Percentiles rank a stretch among this genome's conserved stretches.
Conservation (phyloP, 2,329 filamentous ascomycete species). For the Penicillium sp. region DNA sequence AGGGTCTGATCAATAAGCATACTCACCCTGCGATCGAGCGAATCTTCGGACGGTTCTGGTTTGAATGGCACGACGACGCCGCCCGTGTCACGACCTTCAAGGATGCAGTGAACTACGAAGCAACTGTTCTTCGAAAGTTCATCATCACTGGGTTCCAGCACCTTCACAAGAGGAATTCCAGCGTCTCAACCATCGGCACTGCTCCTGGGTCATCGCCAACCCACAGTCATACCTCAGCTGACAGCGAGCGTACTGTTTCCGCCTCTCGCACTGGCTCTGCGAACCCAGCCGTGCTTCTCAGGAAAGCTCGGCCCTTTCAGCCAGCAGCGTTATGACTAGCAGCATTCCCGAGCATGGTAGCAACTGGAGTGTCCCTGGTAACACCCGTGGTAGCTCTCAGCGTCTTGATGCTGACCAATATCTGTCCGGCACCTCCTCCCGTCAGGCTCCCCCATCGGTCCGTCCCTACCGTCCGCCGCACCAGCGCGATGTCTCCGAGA, state of each 20-base stretch:
- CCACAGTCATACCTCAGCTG: background rate
- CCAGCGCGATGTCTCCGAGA: background rate
- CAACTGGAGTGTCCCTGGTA: background rate
- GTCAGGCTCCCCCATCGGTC: background rate
- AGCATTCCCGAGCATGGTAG: background rate
- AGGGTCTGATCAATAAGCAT: constrained; percentile 1
- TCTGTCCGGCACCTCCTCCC: background rate
- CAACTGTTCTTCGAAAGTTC: constrained; percentile 4
- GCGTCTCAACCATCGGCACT: constrained; percentile 1
- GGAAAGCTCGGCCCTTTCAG: background rate
- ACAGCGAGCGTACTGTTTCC: background rate
- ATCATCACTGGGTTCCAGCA: constrained; percentile 9
- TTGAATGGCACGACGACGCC: constrained; percentile 1
- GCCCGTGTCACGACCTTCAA: background rate
- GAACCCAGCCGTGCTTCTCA: background rate
- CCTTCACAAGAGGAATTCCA: background rate
- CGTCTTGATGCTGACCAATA: background rate
- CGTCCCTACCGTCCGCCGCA: background rate
- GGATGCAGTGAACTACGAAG: constrained; percentile 6
- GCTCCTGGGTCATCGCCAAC: background rate
- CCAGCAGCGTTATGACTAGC: background rate
- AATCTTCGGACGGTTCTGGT: constrained; percentile 10
- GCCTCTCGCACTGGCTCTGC: background rate
- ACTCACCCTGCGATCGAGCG: background rate
- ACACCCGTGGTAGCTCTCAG: background rate